Conservation (phyloP, 192 early-diverging fungal species). For the Linnemannia exigua region DNA sequence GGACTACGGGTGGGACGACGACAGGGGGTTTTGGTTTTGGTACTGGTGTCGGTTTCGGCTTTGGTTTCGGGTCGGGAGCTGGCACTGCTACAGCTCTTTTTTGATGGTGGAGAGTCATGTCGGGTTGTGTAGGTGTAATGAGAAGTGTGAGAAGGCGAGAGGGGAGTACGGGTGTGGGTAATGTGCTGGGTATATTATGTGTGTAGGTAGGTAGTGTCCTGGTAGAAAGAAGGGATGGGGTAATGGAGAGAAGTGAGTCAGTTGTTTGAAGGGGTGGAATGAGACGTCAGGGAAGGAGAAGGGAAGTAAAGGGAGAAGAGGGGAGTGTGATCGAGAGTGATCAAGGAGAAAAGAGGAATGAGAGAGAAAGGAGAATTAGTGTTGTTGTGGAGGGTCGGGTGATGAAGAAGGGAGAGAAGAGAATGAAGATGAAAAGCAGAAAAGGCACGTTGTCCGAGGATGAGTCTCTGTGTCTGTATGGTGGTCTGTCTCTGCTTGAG, state of each 20-base stretch:
- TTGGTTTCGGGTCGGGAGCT: background rate
- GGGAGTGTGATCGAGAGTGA: background rate
- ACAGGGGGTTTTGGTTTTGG: background rate
- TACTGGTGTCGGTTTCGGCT: background rate
- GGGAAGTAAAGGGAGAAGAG: background rate
- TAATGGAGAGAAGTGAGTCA: background rate
- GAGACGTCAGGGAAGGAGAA: background rate
- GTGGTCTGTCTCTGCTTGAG: background rate
- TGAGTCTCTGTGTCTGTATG: no score
- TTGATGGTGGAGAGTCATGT: no score
- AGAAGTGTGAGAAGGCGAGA: background rate
- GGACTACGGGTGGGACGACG: background rate
- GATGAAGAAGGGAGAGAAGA: background rate
- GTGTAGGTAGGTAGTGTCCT: background rate
- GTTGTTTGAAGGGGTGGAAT: background rate
- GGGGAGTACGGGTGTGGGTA: background rate
- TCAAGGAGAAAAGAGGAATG: background rate
- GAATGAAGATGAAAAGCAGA: background rate
- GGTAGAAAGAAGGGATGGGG: background rate
- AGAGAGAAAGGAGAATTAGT: background rate
- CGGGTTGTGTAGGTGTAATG: no score
- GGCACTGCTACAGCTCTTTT: background rate
- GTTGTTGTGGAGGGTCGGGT: background rate
- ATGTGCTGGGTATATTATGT: background rate
- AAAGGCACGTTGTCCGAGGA: background rate